A percentile compares a stretch with the other conserved stretches of the same genome.
phyloP scores from a whole-genome alignment of 83 land plant species.

The Thuja plicata region DNA sequence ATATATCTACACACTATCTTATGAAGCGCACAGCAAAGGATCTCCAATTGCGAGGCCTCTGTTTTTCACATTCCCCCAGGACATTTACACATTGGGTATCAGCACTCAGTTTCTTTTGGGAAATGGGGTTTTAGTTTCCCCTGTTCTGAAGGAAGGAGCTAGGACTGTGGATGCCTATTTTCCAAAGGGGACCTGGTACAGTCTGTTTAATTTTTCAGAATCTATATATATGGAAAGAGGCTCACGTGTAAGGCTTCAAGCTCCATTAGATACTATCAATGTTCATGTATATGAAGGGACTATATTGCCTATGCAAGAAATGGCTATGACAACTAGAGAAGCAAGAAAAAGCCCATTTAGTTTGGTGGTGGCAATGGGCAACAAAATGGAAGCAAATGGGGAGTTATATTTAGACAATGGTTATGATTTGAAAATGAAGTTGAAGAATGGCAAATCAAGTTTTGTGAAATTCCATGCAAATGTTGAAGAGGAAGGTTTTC shows the following conservation, averaged over 20 bases:
- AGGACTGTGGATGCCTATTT: constrained; percentile 70
- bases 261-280: constrained; percentile 72
- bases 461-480: constrained; percentile 33
- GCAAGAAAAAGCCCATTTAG: constrained; percentile 58
- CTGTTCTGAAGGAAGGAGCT: constrained; percentile 50
- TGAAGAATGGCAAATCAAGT: constrained; percentile 46
- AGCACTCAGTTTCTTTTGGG: constrained; percentile 76
- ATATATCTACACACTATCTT: constrained; percentile 68
- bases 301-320: constrained; percentile 79
- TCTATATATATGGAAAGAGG: constrained; percentile 33
- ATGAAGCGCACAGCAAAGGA: constrained; percentile 65
- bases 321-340: constrained; percentile 55
- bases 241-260: constrained; percentile 34
- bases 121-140: constrained; percentile 68
- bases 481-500: constrained; percentile 1
- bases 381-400: constrained; percentile 42
- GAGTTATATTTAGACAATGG: constrained; percentile 76
- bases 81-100: constrained; percentile 49
- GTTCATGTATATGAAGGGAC: constrained; percentile 79
- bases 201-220: constrained; percentile 57
- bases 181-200: constrained; percentile 81
- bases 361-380: constrained; percentile 50
- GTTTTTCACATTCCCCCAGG: constrained; percentile 78
- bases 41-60: constrained; percentile 82
- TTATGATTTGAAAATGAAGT: constrained; percentile 54